Conservation (phyloP, 805 yeast genomes). For the Teunomyces barrocoloradensis region DNA sequence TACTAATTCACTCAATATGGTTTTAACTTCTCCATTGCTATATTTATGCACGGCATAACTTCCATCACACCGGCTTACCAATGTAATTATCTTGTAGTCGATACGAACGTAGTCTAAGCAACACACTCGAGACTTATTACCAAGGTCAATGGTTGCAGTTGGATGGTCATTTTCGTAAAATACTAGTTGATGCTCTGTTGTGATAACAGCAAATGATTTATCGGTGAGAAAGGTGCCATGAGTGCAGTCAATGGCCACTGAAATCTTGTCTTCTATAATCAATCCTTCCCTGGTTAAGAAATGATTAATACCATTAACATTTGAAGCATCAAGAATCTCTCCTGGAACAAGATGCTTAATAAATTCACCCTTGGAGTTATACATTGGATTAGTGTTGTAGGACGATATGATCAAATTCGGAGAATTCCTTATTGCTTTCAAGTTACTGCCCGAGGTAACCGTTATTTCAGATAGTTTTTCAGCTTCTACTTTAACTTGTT, state of each 20-base stretch:
- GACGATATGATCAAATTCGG: background rate
- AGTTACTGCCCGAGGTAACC: background rate
- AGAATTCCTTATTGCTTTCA: background rate
- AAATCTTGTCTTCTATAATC: background rate
- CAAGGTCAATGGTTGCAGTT: background rate
- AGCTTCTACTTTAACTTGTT: background rate
- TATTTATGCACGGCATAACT: background rate
- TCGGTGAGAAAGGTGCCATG: background rate
- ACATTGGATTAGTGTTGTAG: background rate
- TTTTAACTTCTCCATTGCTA: too few relatives aligned
- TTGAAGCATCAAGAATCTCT: background rate
- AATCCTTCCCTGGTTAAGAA: background rate
- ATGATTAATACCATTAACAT: background rate
- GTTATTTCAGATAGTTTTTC: too few relatives aligned
- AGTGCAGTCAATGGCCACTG: background rate
- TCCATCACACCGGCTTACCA: conserved; percentile 1
- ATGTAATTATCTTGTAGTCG: background rate
- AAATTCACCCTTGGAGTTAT: background rate
- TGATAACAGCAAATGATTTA: background rate
- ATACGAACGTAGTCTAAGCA: too few relatives aligned
- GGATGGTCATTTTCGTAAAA: background rate
- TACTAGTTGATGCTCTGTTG: background rate
- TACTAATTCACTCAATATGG: background rate
- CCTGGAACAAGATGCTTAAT: background rate
- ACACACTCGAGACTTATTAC: background rate